Conservation (phyloP, 1,139 yeast genomes). For the Pichia sp. region DNA sequence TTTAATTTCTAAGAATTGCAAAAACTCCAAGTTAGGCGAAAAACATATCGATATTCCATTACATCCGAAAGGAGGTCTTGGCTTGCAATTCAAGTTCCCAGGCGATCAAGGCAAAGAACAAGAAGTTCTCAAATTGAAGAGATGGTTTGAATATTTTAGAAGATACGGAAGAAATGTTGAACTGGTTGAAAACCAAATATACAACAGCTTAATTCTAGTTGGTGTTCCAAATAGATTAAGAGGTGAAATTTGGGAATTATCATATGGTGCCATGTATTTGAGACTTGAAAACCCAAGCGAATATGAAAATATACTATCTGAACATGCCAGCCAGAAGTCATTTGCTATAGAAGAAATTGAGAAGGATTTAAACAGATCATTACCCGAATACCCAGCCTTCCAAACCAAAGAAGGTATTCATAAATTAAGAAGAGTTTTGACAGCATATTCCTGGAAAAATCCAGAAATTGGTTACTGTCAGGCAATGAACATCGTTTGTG, state of each 20-base stretch:
- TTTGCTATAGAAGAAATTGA: constrained; percentile 95
- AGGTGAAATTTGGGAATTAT: constrained; percentile 96
- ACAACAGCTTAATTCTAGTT: constrained; percentile 69
- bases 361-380: constrained; percentile 88
- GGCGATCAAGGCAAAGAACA: constrained; percentile 68
- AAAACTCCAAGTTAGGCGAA: constrained; percentile 26
- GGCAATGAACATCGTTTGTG: constrained; percentile 98
- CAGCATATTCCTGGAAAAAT: constrained; percentile 95
- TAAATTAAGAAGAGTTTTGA: constrained; percentile 79
- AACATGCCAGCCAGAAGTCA: constrained; percentile 62
- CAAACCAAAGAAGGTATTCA: constrained; percentile 84
- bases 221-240: constrained; percentile 91
- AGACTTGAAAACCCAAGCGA: constrained; percentile 63
- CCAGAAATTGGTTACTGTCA: constrained; percentile 99
- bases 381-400: constrained; percentile 96
- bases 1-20: constrained; percentile 60
- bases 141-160: constrained; percentile 91
- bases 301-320: constrained; percentile 57
- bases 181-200: constrained; percentile 68
- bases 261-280: constrained; percentile 81
- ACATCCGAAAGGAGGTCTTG: constrained; percentile 83
- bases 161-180: constrained; percentile 85
- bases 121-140: constrained; percentile 40
- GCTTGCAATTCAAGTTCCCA: constrained; percentile 80
- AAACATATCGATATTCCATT: constrained; percentile 37